These are phyloP conservation scores for Fusarium sp. DNA, from an alignment of 2,329 filamentous ascomycete genomes.

Conservation along the genomic window DNA sequence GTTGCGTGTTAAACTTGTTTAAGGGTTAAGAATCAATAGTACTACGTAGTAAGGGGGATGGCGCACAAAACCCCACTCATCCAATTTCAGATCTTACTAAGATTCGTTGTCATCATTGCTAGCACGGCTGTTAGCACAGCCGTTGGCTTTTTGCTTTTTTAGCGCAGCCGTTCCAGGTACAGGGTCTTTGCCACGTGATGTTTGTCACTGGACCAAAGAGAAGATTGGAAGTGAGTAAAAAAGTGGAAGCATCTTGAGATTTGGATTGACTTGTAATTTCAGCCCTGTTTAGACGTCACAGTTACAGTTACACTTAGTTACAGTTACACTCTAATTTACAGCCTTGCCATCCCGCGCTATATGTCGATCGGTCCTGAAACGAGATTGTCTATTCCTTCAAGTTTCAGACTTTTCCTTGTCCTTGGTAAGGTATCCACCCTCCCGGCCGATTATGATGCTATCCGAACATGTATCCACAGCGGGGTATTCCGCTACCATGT, in stretches of 20 bases:
- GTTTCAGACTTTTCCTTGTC: slow-evolving; percentile 13
- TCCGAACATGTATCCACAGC: background rate
- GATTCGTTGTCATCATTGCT: background rate
- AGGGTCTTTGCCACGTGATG: slow-evolving; percentile 4
- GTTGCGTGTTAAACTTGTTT: slow-evolving; percentile 1
- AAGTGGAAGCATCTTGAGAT: background rate
- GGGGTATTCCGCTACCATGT: background rate
- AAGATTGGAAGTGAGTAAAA: background rate
- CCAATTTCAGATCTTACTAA: slow-evolving; percentile 20
- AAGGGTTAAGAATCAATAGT: slow-evolving; percentile 18
- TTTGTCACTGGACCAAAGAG: background rate
- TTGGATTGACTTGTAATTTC: slow-evolving; percentile 5
- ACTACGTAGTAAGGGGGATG: slow-evolving; percentile 17
- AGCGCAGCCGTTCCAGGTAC: background rate
- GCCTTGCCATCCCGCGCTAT: background rate
- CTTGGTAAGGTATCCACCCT: background rate
- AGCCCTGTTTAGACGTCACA: slow-evolving; percentile 21
- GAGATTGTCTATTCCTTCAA: slow-evolving; percentile 17
- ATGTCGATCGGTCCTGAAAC: slow-evolving; percentile 16
- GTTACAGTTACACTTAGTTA: background rate
- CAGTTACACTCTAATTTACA: background rate
- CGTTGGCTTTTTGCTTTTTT: background rate
- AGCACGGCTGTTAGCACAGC: background rate
- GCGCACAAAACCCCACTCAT: slow-evolving; percentile 11
- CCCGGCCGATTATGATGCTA: background rate